Base-by-base conservation (phyloP, 441 rosid genomes). In the Jatropha podagrica region DNA sequence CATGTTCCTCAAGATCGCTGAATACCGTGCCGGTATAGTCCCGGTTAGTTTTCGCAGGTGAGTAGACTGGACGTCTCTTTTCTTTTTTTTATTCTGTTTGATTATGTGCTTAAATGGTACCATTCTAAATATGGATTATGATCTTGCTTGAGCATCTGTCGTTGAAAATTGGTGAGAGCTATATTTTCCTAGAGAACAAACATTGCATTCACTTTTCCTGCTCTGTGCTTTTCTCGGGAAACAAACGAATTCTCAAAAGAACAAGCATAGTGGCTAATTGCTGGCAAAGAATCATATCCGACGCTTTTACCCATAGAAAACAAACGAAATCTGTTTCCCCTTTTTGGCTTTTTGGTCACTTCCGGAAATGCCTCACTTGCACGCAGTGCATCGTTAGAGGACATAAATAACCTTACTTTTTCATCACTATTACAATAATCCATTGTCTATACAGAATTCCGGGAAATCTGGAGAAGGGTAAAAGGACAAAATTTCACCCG, bases 1-100 rank as follows among this genome's bases (percentile, higher is more conserved):
- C 41, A 78, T 81, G 84, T 81, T 81, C 71, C 79, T 81, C 65
- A 78, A 81, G 74, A 71, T 81, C 46, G 84, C 84, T 3, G 71
- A 81, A 66, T 81, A 67, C 69, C 76, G 77, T 2, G 84, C 84
- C 23, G 81, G 84, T 11, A 81, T 81, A 37, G 84, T 81, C 69
- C 84, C 84, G 51, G 81, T 78, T 26, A 20, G 59, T 4, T 76
- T 58, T 51, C 84, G 84, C 72, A 72, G 84, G 84, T 81, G 15
- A 71, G 71, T 62, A 9, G 3, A 7, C 9, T 23, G 3, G 7
- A 42, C 9, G 20, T 18, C 58, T 6, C n/a, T 54, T 17, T 17
- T 52, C 58, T 17, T 52, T 52, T 52, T 52, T 52, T 10, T 60
- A 11, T 20, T 20, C n/a, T 56, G 61, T 23, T 56, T 9, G 62